phyloP scores from a whole-genome alignment of 768 basidiomycete species.

The Amanita phalloides region DNA sequence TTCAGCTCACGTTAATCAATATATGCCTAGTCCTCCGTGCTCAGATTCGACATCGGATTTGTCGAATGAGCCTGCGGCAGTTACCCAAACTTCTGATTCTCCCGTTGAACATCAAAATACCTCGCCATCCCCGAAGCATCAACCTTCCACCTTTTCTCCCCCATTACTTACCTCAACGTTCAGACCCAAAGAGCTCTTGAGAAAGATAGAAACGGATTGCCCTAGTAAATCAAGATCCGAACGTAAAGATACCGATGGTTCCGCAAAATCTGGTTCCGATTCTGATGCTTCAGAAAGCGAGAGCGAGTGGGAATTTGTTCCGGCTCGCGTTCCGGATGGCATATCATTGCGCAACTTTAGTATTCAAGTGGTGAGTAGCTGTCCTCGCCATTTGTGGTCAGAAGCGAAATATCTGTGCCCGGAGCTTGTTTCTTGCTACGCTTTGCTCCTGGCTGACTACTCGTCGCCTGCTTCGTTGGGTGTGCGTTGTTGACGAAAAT shows the following conservation, averaged over 20 bases:
- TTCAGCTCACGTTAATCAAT: not conserved
- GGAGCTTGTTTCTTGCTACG: not conserved
- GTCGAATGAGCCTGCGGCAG: not conserved
- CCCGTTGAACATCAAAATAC: constrained; percentile 10
- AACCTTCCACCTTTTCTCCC: constrained; percentile 15
- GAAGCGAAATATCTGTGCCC: not conserved
- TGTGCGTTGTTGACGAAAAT: not conserved
- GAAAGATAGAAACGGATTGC: constrained; percentile 12
- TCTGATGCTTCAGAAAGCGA: constrained; percentile 9
- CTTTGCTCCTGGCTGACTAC: not conserved
- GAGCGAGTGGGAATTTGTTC: constrained; percentile 55
- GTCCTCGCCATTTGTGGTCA: constrained; percentile 2
- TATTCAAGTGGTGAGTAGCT: constrained; percentile 58
- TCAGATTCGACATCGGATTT: not conserved
- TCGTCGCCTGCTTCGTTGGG: not conserved
- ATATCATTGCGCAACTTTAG: constrained; percentile 83
- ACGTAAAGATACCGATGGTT: not conserved
- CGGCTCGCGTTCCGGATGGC: constrained; percentile 66
- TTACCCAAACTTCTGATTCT: constrained; percentile 5
- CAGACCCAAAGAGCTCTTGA: constrained; percentile 32
- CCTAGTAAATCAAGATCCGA: not conserved
- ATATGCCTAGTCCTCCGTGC: not conserved
- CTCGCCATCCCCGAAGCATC: constrained; percentile 9
- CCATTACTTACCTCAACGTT: constrained; percentile 42
- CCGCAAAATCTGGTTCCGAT: constrained; percentile 5